These are phyloP conservation scores for Physcomitrellopsis africana DNA, from an alignment of 225 moss, liverwort and hornwort species.

Conservation along the genomic window DNA sequence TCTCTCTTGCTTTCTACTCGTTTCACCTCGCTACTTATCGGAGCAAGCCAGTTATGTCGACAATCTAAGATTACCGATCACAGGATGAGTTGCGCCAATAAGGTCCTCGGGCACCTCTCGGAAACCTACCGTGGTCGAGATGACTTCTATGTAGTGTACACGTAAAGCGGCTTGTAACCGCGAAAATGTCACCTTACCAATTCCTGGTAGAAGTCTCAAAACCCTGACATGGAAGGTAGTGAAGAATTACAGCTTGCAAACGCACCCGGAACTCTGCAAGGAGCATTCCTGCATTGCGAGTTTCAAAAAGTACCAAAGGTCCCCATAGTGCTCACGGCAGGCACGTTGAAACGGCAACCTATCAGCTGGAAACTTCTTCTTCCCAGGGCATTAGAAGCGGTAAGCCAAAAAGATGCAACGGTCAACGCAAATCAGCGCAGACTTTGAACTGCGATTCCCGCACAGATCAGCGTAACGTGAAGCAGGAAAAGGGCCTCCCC, in stretches of 20 bases:
- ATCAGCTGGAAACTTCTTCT: conserved; percentile 4
- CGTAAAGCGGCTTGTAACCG: background rate
- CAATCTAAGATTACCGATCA: background rate
- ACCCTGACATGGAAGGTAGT: conserved; percentile 23
- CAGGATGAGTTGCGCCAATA: background rate
- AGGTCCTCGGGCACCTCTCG: background rate
- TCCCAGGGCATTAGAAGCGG: conserved; percentile 15
- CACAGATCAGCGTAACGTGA: background rate
- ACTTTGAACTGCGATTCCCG: conserved; percentile 24
- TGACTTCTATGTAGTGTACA: background rate
- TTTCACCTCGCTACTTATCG: background rate
- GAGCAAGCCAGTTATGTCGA: background rate
- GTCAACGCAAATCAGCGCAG: conserved; percentile 9
- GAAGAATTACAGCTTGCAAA: background rate
- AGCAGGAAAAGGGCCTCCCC: background rate
- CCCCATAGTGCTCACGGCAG: conserved; percentile 3
- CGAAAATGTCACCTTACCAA: conserved; percentile 15
- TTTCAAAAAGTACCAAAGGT: conserved; percentile 8
- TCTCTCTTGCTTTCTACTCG: background rate
- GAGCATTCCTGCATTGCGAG: conserved; percentile 24
- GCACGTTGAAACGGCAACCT: conserved; percentile 18
- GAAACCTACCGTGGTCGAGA: background rate
- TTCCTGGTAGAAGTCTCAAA: conserved; percentile 8
- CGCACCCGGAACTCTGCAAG: conserved; percentile 13
- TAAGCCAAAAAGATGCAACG: background rate